phyloP scores from a whole-genome alignment of 2,329 filamentous ascomycete species.

The Myotisia sp. region DNA sequence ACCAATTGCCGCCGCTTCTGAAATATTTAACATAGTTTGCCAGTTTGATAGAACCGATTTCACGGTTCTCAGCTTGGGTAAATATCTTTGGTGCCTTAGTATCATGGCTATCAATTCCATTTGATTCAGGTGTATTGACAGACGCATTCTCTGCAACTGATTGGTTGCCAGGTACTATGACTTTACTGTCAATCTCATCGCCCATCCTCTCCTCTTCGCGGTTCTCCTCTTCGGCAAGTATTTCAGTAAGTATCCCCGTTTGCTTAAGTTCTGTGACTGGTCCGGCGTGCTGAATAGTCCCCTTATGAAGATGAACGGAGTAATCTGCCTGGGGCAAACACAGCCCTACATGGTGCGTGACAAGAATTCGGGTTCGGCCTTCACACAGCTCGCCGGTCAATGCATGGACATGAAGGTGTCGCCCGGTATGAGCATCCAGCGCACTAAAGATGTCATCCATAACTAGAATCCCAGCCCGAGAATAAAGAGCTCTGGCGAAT shows the following conservation, averaged over 20 bases:
- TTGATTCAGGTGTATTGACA: slow-evolving; percentile 10
- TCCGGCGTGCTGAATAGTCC: slow-evolving; percentile 49
- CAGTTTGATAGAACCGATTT: slow-evolving; percentile 53
- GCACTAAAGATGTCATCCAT: slow-evolving; percentile 75
- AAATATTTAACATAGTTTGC: slow-evolving; percentile 56
- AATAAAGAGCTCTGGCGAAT: slow-evolving; percentile 67
- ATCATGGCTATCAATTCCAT: slow-evolving; percentile 7
- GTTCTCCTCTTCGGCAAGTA: slow-evolving; percentile 27
- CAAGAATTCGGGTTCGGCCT: slow-evolving; percentile 60
- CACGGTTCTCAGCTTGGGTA: slow-evolving; percentile 59
- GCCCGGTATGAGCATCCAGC: slow-evolving; percentile 66
- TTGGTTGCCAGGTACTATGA: slow-evolving; percentile 20
- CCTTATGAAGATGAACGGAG: slow-evolving; percentile 57
- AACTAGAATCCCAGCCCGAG: slow-evolving; percentile 58
- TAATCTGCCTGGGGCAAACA: slow-evolving; percentile 59
- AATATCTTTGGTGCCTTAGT: slow-evolving; percentile 47
- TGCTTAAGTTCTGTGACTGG: slow-evolving; percentile 44
- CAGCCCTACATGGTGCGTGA: slow-evolving; percentile 65
- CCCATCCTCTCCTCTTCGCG: slow-evolving; percentile 32
- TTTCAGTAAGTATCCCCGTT: slow-evolving; percentile 28
- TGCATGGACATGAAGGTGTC: slow-evolving; percentile 64
- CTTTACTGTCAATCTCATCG: slow-evolving; percentile 31
- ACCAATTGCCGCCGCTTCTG: slow-evolving; percentile 47
- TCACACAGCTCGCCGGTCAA: slow-evolving; percentile 55
- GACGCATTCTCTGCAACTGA: slow-evolving; percentile 5